phyloP scores from a whole-genome alignment of 78 protist genomes.

The Pigoraptor vietnamica region DNA sequence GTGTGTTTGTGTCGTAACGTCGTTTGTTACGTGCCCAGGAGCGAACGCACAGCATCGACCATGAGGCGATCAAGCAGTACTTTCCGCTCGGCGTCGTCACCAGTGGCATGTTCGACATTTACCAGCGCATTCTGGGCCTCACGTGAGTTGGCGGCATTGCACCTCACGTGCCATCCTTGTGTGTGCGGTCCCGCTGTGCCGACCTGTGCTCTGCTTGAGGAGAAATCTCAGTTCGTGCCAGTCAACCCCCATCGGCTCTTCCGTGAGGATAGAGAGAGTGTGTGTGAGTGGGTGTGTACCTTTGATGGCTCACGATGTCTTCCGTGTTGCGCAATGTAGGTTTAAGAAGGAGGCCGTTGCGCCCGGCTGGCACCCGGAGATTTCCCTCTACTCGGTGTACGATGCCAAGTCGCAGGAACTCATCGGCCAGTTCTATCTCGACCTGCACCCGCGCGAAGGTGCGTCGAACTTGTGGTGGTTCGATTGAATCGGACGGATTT shows the following conservation, averaged over 20 bases:
- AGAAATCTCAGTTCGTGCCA: too few relatives aligned
- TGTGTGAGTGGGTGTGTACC: too few relatives aligned
- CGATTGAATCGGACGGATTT: neutral
- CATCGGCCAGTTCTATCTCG: conserved; percentile 60
- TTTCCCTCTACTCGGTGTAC: neutral
- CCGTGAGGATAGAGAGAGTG: too few relatives aligned
- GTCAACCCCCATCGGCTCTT: too few relatives aligned
- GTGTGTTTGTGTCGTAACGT: too few relatives aligned
- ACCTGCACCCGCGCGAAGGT: conserved; percentile 63
- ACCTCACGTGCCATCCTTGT: neutral
- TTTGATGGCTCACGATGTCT: too few relatives aligned
- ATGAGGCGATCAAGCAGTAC: conserved; percentile 21
- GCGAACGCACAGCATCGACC: conserved; percentile 23
- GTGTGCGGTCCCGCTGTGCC: too few relatives aligned
- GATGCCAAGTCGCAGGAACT: conserved; percentile 7
- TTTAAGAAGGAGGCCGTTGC: neutral
- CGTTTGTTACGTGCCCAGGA: too few relatives aligned
- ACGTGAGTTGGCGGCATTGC: neutral
- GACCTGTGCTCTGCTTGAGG: too few relatives aligned
- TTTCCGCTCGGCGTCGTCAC: conserved; percentile 45
- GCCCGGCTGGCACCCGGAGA: conserved; percentile 25
- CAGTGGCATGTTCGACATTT: conserved; percentile 35
- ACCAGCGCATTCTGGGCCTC: conserved; percentile 37
- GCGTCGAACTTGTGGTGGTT: neutral
- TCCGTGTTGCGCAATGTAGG: too few relatives aligned